Evolutionary conservation across 768 basidiomycete species (phyloP).

Genomic region (Tricholoma sp.): DNA sequence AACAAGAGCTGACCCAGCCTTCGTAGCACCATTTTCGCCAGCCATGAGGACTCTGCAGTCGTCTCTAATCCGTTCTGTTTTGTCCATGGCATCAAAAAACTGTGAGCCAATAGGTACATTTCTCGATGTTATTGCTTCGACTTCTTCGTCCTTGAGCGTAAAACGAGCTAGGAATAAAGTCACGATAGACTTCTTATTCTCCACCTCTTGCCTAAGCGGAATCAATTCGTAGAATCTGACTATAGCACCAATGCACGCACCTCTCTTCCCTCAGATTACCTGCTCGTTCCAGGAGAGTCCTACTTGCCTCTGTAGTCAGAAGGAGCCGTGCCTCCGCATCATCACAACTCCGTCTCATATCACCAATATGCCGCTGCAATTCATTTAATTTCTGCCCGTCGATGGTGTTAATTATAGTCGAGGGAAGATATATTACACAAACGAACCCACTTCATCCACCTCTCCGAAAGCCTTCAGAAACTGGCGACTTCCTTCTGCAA

Average conservation of each 20-base stretch:
- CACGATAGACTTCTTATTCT: slow-evolving; percentile 70
- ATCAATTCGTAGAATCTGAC: neutral
- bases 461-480: slow-evolving; percentile 84
- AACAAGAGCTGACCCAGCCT: slow-evolving; percentile 55
- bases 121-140: slow-evolving; percentile 69
- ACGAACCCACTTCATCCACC: slow-evolving; percentile 77
- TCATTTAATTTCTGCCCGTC: slow-evolving; percentile 76
- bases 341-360: slow-evolving; percentile 81
- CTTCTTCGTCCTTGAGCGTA: slow-evolving; percentile 72
- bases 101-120: slow-evolving; percentile 68
- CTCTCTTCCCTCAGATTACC: slow-evolving; percentile 70
- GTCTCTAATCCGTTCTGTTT: slow-evolving; percentile 72
- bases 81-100: slow-evolving; percentile 87
- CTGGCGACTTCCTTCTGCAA: slow-evolving; percentile 75
- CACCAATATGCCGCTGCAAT: slow-evolving; percentile 68
- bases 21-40: slow-evolving; percentile 75
- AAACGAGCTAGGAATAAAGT: slow-evolving; percentile 79
- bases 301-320: slow-evolving; percentile 73
- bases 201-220: slow-evolving; percentile 54
- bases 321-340: slow-evolving; percentile 75
- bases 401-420: neutral
- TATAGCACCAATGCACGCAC: slow-evolving; percentile 30
- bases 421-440: neutral
- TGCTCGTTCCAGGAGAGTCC: slow-evolving; percentile 76
- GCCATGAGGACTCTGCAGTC: slow-evolving; percentile 87